Conservation (phyloP, 202 grass and related monocot genomes). For the Schoenoplectus tabernaemontani region DNA sequence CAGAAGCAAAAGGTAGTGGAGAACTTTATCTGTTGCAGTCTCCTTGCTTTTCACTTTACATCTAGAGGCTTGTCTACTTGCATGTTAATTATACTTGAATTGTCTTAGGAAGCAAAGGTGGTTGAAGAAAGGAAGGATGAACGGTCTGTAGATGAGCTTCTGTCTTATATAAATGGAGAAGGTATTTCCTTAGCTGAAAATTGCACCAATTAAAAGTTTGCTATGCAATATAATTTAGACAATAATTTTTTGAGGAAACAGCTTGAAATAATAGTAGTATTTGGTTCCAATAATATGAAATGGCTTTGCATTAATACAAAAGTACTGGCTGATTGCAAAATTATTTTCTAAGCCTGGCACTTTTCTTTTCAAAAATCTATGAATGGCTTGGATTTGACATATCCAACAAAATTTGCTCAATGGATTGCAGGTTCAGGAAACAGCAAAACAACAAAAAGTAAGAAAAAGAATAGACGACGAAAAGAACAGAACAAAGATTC, state of each 20-base stretch:
- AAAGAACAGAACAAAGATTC: slow-evolving; percentile 67
- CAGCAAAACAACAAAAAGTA: slow-evolving; percentile 65
- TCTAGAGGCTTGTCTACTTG: slow-evolving; percentile 12
- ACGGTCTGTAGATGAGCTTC: slow-evolving; percentile 90
- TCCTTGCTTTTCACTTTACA: neutral
- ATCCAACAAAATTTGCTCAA: slow-evolving; percentile 5
- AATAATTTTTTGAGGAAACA: neutral
- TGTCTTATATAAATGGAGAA: slow-evolving; percentile 99
- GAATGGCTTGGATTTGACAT: slow-evolving; percentile 6
- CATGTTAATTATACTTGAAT: neutral
- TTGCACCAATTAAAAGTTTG: slow-evolving; percentile 37
- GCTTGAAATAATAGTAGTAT: neutral
- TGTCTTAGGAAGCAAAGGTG: slow-evolving; percentile 68
- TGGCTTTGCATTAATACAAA: neutral
- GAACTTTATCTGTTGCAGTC: neutral
- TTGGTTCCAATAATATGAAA: neutral
- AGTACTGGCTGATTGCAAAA: neutral
- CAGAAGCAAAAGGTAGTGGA: slow-evolving; percentile 72
- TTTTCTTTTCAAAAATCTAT: slow-evolving; percentile 4
- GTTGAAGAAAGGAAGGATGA: slow-evolving; percentile 79
- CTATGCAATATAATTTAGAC: slow-evolving; percentile 24
- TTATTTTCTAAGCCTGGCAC: slow-evolving; percentile 12
- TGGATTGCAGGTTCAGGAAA: slow-evolving; percentile 52
- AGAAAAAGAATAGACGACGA: slow-evolving; percentile 90
- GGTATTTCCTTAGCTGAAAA: slow-evolving; percentile 41